phyloP scores from a whole-genome alignment of 345 rosid genomes.

The Moringa oleifera region DNA sequence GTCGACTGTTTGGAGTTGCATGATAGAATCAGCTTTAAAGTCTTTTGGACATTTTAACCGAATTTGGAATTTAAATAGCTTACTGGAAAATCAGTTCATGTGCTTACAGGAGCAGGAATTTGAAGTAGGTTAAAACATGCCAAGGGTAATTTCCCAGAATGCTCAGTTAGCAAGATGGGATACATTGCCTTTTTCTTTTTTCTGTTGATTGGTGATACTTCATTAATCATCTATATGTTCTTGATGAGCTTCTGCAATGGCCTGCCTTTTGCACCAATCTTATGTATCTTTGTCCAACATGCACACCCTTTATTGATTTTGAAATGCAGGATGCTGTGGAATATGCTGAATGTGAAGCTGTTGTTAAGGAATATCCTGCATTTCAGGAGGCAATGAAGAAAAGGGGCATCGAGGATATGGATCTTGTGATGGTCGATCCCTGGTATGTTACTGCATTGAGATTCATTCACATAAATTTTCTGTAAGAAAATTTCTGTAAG shows the following conservation, averaged over 20 bases:
- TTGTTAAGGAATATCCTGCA: conserved; percentile 57
- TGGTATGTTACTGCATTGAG: conserved; percentile 36
- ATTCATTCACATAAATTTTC: conserved; percentile 1
- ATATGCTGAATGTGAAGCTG: conserved; percentile 75
- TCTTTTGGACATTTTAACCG: too few species aligned
- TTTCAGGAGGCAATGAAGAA: conserved; percentile 71
- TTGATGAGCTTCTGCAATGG: background rate
- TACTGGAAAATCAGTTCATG: too few species aligned
- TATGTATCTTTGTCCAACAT: conserved; percentile 1
- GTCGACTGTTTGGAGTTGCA: background rate
- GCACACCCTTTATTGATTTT: conserved; percentile 11
- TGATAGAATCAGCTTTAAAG: too few species aligned
- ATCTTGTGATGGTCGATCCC: conserved; percentile 74
- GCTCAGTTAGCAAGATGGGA: background rate
- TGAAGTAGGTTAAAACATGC: too few species aligned
- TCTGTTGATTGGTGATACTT: background rate
- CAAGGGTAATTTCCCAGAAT: too few species aligned
- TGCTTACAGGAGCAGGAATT: too few species aligned
- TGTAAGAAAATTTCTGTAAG: conserved; percentile 6
- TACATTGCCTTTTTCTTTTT: background rate
- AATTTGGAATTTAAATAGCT: too few species aligned
- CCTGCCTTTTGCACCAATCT: background rate
- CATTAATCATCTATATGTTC: background rate
- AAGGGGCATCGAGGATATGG: conserved; percentile 76
- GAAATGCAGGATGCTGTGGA: conserved; percentile 57